Evolutionary conservation across 768 basidiomycete genomes (phyloP).

Genomic region (Sistotremastrum niveocremeum): DNA sequence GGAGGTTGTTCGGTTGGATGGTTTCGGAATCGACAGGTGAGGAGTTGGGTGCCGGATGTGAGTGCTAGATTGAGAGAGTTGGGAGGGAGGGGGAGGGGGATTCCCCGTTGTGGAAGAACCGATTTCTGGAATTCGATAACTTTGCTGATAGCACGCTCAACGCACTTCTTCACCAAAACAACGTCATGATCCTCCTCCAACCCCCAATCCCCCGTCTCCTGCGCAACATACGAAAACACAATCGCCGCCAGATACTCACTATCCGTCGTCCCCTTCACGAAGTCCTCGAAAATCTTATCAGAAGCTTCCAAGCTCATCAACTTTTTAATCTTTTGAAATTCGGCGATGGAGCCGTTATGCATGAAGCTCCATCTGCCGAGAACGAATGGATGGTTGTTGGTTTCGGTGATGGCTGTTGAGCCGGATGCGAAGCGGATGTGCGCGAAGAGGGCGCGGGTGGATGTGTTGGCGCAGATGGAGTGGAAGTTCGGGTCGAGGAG

Average conservation of each 20-base stretch:
- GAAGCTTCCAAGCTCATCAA: neutral
- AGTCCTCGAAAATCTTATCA: neutral
- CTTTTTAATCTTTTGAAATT: slow-evolving; percentile 9
- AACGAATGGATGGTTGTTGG: slow-evolving; percentile 16
- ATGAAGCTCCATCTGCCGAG: slow-evolving; percentile 17
- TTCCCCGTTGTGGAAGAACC: slow-evolving; percentile 7
- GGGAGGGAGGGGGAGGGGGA: slow-evolving; percentile 6
- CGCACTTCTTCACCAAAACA: slow-evolving; percentile 10
- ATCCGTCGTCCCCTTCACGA: slow-evolving; percentile 19
- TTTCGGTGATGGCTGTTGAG: slow-evolving; percentile 12
- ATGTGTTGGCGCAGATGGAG: slow-evolving; percentile 14
- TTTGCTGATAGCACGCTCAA: slow-evolving; percentile 14
- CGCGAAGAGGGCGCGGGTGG: slow-evolving; percentile 14
- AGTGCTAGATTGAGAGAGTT: slow-evolving; percentile 19
- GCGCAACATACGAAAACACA: slow-evolving; percentile 17
- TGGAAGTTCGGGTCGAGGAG: slow-evolving; percentile 14
- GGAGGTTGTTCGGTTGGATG: slow-evolving; percentile 18
- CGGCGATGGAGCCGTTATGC: slow-evolving; percentile 18
- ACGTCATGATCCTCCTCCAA: slow-evolving; percentile 15
- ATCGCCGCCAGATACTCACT: slow-evolving; percentile 18
- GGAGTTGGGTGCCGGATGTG: slow-evolving; percentile 19
- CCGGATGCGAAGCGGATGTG: slow-evolving; percentile 19
- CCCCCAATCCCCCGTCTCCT: slow-evolving; percentile 7
- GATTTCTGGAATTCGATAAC: slow-evolving; percentile 14
- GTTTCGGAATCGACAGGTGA: slow-evolving; percentile 20